Evolutionary conservation across 306 rosid species (phyloP).

Genomic region (Cucurbita argyrosperma): DNA sequence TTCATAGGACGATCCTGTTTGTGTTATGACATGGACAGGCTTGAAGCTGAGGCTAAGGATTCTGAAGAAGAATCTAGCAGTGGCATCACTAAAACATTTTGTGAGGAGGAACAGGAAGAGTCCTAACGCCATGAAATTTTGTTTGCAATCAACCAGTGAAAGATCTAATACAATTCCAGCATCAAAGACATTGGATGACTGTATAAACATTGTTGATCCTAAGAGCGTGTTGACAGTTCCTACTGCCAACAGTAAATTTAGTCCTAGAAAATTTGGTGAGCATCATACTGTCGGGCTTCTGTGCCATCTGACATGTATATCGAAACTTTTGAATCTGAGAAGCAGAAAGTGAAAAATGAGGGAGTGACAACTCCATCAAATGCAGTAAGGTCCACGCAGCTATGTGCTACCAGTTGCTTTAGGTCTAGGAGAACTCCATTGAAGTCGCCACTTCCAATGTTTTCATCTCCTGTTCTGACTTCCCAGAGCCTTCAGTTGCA

Average conservation of each 20-base stretch:
- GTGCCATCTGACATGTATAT: constrained; percentile 12
- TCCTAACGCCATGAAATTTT: constrained; percentile 26
- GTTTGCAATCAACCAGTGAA: constrained; percentile 10
- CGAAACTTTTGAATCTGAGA: constrained; percentile 17
- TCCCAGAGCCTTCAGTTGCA: no score
- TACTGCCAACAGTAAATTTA: background rate
- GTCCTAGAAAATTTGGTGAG: constrained; percentile 11
- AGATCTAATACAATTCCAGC: constrained; percentile 14
- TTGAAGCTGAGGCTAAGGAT: constrained; percentile 80
- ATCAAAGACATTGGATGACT: constrained; percentile 14
- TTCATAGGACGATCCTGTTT: constrained; percentile 58
- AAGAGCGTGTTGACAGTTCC: background rate
- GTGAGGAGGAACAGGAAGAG: constrained; percentile 24
- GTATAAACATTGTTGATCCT: background rate
- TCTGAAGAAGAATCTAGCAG: constrained; percentile 70
- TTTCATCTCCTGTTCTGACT: background rate
- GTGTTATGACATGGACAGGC: constrained; percentile 58
- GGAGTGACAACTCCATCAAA: constrained; percentile 18
- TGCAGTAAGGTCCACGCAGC: constrained; percentile 20
- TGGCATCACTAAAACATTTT: constrained; percentile 24
- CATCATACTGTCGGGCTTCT: constrained; percentile 7
- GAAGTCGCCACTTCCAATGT: constrained; percentile 28
- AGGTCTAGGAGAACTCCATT: constrained; percentile 27
- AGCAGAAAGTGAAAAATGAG: constrained; percentile 9
- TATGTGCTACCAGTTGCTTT: constrained; percentile 17